Evolutionary conservation across 352 stramenopile species (phyloP).

Genomic region (Halophytophthora batemanensis): DNA sequence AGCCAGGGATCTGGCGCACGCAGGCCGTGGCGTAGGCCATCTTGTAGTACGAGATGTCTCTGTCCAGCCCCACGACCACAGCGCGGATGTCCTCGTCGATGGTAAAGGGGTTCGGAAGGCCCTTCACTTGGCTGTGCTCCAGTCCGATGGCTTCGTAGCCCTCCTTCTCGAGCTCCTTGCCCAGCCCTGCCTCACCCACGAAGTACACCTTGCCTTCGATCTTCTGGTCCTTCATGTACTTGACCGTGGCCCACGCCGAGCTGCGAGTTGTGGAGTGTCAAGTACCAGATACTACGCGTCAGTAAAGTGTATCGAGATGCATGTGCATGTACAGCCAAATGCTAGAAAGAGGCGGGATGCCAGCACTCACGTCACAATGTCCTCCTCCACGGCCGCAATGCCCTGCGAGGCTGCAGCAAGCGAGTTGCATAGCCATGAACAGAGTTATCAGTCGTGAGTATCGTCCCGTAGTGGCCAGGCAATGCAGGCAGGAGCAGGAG

Average conservation of each 20-base stretch:
- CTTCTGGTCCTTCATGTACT: slow-evolving; percentile 79
- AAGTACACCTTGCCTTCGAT: slow-evolving; percentile 82
- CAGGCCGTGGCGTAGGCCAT: slow-evolving; percentile 75
- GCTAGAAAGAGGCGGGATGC: background rate
- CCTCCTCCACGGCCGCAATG: slow-evolving; percentile 55
- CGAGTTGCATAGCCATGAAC: background rate
- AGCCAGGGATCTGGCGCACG: slow-evolving; percentile 66
- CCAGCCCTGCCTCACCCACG: slow-evolving; percentile 72
- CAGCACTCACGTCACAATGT: slow-evolving; percentile 73
- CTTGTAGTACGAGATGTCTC: slow-evolving; percentile 85
- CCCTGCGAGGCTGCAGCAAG: slow-evolving; percentile 57
- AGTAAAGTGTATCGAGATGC: slow-evolving; percentile 1
- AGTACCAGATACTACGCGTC: no score
- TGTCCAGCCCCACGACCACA: slow-evolving; percentile 79
- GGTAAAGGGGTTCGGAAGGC: slow-evolving; percentile 59
- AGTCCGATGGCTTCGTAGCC: slow-evolving; percentile 71
- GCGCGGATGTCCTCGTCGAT: slow-evolving; percentile 71
- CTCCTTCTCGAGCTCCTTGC: slow-evolving; percentile 57
- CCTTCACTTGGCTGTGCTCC: slow-evolving; percentile 64
- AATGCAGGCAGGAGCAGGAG: background rate
- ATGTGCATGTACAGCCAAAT: background rate
- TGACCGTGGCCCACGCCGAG: slow-evolving; percentile 76
- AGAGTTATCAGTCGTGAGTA: slow-evolving; percentile 1
- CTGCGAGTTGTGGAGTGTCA: no score
- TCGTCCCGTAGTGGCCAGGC: background rate